Conservation (phyloP, 345 rosid species). For the Trapa incisa region DNA sequence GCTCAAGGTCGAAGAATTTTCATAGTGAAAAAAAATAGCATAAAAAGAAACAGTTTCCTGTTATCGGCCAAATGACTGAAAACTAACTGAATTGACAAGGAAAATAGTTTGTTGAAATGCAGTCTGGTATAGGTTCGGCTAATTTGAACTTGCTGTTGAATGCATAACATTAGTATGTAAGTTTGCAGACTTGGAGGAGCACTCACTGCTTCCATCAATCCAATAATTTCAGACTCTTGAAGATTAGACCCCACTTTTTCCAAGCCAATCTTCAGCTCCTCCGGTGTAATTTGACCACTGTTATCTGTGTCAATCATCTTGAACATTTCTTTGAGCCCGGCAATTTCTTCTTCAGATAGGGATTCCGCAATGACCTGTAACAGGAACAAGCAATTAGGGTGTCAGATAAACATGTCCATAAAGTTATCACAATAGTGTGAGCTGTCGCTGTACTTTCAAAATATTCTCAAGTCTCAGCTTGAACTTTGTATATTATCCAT, state of each 20-base stretch:
- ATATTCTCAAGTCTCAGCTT: background rate
- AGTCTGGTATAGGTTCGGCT: background rate
- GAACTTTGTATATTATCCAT: background rate
- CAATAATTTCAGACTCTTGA: slow-evolving; percentile 54
- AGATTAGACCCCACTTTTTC: slow-evolving; percentile 67
- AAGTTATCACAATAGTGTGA: background rate
- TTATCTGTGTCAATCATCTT: slow-evolving; percentile 80
- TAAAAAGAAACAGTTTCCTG: background rate
- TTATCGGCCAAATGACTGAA: background rate
- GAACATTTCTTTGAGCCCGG: slow-evolving; percentile 78
- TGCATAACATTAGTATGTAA: background rate
- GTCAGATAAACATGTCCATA: background rate
- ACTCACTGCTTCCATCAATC: slow-evolving; percentile 75
- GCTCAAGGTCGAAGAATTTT: background rate
- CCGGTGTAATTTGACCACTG: slow-evolving; percentile 75
- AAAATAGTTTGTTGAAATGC: background rate
- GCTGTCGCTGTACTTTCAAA: background rate
- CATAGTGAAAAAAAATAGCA: background rate
- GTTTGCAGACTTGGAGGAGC: background rate
- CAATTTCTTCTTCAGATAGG: slow-evolving; percentile 77
- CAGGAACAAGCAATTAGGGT: background rate
- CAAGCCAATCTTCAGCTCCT: slow-evolving; percentile 67
- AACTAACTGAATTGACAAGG: background rate
- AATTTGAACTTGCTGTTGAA: background rate
- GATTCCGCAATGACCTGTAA: slow-evolving; percentile 71